Percentiles rank a stretch among this genome's conserved stretches.
Conservation (phyloP, 164 flowering plant genomes). For the Berberis thunbergii region DNA sequence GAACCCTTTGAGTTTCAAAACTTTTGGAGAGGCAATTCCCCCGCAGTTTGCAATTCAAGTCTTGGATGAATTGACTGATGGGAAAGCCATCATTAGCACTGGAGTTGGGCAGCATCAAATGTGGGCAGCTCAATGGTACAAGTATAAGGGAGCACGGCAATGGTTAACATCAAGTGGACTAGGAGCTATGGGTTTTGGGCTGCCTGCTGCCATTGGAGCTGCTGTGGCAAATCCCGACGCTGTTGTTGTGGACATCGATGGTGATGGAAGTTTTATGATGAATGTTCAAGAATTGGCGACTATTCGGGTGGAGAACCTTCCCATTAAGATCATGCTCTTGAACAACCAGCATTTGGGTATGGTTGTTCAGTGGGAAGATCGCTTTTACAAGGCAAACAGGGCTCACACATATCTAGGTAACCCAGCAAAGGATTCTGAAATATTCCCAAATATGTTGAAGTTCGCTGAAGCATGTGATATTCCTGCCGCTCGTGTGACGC, state of each 20-base stretch:
- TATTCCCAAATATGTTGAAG: constrained; percentile 54
- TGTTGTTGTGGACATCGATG: constrained; percentile 49
- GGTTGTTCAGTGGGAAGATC: constrained; percentile 68
- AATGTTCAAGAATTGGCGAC: constrained; percentile 58
- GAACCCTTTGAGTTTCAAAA: constrained; percentile 44
- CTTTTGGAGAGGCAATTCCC: constrained; percentile 56
- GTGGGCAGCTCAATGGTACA: constrained; percentile 69
- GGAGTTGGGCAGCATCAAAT: constrained; percentile 72
- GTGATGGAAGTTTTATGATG: constrained; percentile 67
- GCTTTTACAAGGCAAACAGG: constrained; percentile 63
- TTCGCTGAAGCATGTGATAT: constrained; percentile 63
- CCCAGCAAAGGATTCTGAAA: constrained; percentile 47
- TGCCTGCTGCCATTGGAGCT: constrained; percentile 67
- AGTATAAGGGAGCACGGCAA: constrained; percentile 41
- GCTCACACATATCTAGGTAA: constrained; percentile 64
- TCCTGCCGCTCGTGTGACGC: constrained; percentile 55
- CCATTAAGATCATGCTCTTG: constrained; percentile 41
- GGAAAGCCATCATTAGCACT: constrained; percentile 47
- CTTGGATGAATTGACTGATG: constrained; percentile 42
- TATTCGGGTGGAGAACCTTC: constrained; percentile 44
- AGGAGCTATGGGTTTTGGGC: constrained; percentile 68
- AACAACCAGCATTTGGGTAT: constrained; percentile 66
- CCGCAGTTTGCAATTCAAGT: constrained; percentile 54
- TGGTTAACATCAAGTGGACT: constrained; percentile 59
- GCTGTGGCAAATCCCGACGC: constrained; percentile 47